Evolutionary conservation across 495 filamentous ascomycete species (phyloP), one percentile per base, ranked within the genome.

Genomic region (Penicillium silybi): DNA sequence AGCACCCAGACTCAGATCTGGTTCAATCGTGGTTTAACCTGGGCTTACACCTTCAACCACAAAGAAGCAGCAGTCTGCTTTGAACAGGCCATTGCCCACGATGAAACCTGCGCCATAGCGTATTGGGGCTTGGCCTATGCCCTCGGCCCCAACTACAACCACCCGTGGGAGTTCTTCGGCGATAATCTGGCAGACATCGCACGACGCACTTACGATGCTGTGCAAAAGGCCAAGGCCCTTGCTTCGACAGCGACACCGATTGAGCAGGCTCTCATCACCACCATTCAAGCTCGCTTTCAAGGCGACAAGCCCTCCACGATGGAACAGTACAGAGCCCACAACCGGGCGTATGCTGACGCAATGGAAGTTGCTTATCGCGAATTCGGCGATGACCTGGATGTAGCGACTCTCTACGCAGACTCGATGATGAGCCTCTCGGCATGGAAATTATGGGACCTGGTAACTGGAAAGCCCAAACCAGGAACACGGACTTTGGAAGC

Each of bases 81-180:
- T 54, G 70, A 82, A 48, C 72, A 74, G 13, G 82, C 81, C 22
- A 76, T 82, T 42, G 66, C 67, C 4, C 50, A 67, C 45, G 84
- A 88, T 60, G 53, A 67, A 1, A 55, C 63, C 13, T 85, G 80
- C 59, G 74, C 76, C 9, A 80, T 87, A 63, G 84, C 84, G 16
- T 79, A 83, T 49, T 88, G 85, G 85, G 85, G 85, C 0, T 59
- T 85, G 2, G 83, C 85, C 0, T 87, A 79, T 58, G 62, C 79
- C 9, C 57, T 83, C 0, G 85, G 85, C 4, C 84, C 85, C 4
- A 86, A 88, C 55, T 88, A 88, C 63, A 87, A 88, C 59, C 85
- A 86, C 62, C 77, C 84, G 0, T 88, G 85, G 85, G 72, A 77
- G 0, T 86, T 86, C 53, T 82, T 85, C 47, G 61, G 68, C 11